Evolutionary conservation across 495 filamentous ascomycete genomes (phyloP), one percentile per base, ranked within the genome.

Genomic region (Penicillium riverlandense): DNA sequence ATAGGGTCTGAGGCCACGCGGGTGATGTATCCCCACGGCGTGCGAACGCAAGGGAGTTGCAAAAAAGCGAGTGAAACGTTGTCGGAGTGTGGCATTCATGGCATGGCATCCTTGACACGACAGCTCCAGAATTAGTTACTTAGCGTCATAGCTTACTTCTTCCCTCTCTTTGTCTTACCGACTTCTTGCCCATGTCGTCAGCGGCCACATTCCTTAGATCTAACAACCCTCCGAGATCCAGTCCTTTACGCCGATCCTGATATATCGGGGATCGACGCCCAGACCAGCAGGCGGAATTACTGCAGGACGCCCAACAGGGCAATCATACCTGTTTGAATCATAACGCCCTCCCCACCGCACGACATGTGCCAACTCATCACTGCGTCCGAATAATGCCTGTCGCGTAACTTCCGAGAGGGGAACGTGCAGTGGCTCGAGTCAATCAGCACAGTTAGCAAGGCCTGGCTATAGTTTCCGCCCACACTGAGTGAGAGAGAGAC

Each of bases 291-390:
- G n/a, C 32, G 14, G 53, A 57, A 11, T 33, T n/a, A 30, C 48
- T 58, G 55, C 59, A 62, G n/a, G 43, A 47, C 40, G 48, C 59
- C 57, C 43, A 57, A 50, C 29, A 41, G 1, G 51, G 56, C 37
- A 53, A 55, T 40, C 16, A 41, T 35, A 45, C 38, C 45, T 47
- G 41, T 54, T 57, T 48, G 49, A 55, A 41, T 30, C 40, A 42
- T 22, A 48, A 44, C 48, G 37, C 56, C 49, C 43, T 55, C n/a
- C n/a, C n/a, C 51, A 52, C 64, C 58, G 50, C 65, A 63, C 63
- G 54, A 52, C 53, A 78, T 78, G 63, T 88, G 86, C 83, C 86
- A 90, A 81, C 86, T 88, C 86, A 90, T 87, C 84, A 83, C 67
- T 86, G 83, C 86, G 83, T 87, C 75, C 74, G 70, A 10, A 22